phyloP scores from a whole-genome alignment of 1,139 yeast genomes.

The Nakaseomyces uthaithaninus region DNA sequence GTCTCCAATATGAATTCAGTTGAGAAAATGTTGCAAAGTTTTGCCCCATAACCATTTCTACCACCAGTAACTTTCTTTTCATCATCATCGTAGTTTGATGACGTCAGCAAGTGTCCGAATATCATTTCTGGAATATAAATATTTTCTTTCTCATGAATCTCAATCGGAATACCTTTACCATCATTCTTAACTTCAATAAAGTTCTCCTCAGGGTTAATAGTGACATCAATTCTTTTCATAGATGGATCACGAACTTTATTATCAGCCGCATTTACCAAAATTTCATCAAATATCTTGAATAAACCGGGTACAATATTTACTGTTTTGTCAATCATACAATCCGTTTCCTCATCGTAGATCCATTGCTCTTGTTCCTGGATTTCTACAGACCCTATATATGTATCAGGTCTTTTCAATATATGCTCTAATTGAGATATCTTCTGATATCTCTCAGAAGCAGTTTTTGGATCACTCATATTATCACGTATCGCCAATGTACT shows the following conservation, averaged over 20 bases:
- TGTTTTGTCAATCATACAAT: slow-evolving; percentile 60
- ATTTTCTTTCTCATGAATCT: slow-evolving; percentile 83
- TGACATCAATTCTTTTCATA: slow-evolving; percentile 80
- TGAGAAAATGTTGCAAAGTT: slow-evolving; percentile 86
- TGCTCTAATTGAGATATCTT: slow-evolving; percentile 92
- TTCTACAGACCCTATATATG: slow-evolving; percentile 94
- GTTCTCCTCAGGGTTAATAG: slow-evolving; percentile 67
- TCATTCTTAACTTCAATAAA: slow-evolving; percentile 78
- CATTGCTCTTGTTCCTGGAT: slow-evolving; percentile 73
- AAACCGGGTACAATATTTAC: slow-evolving; percentile 91
- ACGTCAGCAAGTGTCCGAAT: slow-evolving; percentile 89
- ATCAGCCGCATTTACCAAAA: slow-evolving; percentile 96
- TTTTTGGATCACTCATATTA: slow-evolving; percentile 25
- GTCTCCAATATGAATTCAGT: slow-evolving; percentile 84
- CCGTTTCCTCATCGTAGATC: slow-evolving; percentile 65
- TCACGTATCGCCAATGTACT: background rate
- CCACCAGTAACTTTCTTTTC: slow-evolving; percentile 98
- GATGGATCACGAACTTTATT: slow-evolving; percentile 90
- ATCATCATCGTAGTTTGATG: slow-evolving; percentile 92
- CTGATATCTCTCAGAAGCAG: slow-evolving; percentile 80
- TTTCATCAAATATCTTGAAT: slow-evolving; percentile 94
- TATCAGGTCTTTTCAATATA: slow-evolving; percentile 93
- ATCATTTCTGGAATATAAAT: slow-evolving; percentile 94
- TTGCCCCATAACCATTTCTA: slow-evolving; percentile 97
- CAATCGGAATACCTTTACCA: slow-evolving; percentile 93